Conservation (phyloP, 345 rosid genomes). For the Sonneratia alba region DNA sequence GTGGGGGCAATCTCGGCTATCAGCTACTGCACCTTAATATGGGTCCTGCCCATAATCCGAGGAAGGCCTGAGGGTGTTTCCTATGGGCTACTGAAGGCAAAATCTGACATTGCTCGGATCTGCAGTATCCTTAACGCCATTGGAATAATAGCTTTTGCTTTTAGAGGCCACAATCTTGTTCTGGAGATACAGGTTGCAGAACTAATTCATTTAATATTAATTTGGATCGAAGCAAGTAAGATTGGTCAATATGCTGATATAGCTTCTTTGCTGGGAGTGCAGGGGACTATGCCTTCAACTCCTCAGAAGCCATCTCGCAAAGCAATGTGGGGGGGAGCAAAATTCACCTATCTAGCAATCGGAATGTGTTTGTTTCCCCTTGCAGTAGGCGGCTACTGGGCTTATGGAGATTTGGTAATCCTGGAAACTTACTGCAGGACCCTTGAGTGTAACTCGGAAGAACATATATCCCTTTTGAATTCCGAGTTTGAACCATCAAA, state of each 20-base stretch:
- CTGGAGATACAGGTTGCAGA: slow-evolving; percentile 35
- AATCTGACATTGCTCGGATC: slow-evolving; percentile 2
- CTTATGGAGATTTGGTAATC: slow-evolving; percentile 24
- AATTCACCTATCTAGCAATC: slow-evolving; percentile 18
- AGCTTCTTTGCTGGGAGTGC: no score
- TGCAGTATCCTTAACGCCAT: slow-evolving; percentile 21
- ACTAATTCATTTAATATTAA: no score
- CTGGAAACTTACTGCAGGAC: no score
- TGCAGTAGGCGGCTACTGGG: slow-evolving; percentile 36
- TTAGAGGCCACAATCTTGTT: slow-evolving; percentile 40
- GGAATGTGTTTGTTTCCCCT: slow-evolving; percentile 27
- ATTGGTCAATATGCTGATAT: no score
- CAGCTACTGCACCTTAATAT: slow-evolving; percentile 24
- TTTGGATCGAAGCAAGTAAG: no score
- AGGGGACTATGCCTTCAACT: slow-evolving; percentile 39
- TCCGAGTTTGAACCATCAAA: background rate
- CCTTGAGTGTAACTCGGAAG: no score
- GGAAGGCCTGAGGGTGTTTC: slow-evolving; percentile 27
- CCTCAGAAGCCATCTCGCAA: slow-evolving; percentile 20
- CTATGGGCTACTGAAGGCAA: slow-evolving; percentile 14
- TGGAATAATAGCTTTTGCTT: slow-evolving; percentile 36
- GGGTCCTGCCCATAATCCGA: slow-evolving; percentile 23
- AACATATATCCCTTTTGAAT: no score
- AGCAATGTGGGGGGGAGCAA: slow-evolving; percentile 38
- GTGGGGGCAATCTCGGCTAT: slow-evolving; percentile 29